Evolutionary conservation across 441 rosid species (phyloP), one percentile per base, ranked within the genome.

Genomic region (Capsella rubella): DNA sequence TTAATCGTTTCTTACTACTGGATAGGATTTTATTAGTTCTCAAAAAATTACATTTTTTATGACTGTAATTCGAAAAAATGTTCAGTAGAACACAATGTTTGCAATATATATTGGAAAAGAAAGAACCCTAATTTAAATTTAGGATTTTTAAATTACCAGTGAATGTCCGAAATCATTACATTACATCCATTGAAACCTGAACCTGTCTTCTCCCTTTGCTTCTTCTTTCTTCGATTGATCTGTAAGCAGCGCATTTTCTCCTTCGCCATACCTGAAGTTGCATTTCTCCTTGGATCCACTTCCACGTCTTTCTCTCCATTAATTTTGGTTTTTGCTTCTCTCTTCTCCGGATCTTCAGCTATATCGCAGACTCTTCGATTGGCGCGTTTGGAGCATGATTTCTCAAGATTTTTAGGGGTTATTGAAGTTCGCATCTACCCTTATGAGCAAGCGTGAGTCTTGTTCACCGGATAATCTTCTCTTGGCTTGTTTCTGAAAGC

Each of bases 171-270:
- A 77, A 39, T 10, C 42, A 39, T 39, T 35, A 51, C 77, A 77
- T 71, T 77, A 71, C 77, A 77, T 77, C 80, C 77, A 66, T 65
- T 67, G 69, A 66, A 66, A 77, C 11, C 69, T 59, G 3, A 37
- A 10, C 42, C 11, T 35, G 39, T 35, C 27, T 43, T 31, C 35
- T 31, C 43, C 58, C n/a, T 21, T 34, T 2, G 25, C 71, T 66
- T 71, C 73, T 59, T 66, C 62, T 28, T 35, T 8, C 39, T 37
- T 37, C 54, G 61, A 51, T 46, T 59, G 77, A 77, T 77, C 80
- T 77, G 80, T 72, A 67, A 59, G 69, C 39, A 29, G 31, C 73
- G 4, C 73, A 67, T 72, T 67, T 47, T 34, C 64, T 65, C 77
- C 21, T 60, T 70, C 67, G 12, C 29, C 32, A 5, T 29, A 25